Evolutionary conservation across 768 basidiomycete genomes (phyloP).

Genomic region (Lactarius deliciosus): DNA sequence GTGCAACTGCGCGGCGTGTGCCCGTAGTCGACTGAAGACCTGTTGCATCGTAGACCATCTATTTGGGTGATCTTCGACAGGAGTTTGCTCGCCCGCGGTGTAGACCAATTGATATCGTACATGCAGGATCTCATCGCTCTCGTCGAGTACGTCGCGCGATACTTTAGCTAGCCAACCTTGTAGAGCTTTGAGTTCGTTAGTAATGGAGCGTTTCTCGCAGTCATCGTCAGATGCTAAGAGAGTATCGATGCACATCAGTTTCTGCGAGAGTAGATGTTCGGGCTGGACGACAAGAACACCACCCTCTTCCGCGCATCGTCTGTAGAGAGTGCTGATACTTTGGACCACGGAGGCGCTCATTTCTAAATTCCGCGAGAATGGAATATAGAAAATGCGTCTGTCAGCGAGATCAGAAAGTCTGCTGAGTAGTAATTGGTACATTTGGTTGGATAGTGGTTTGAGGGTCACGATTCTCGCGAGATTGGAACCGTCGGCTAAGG

Average conservation of each 20-base stretch:
- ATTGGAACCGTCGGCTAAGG: constrained; percentile 43
- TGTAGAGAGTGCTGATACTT: constrained; percentile 37
- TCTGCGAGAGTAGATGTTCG: constrained; percentile 53
- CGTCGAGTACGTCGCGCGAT: constrained; percentile 25
- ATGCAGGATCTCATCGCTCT: constrained; percentile 41
- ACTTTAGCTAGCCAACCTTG: constrained; percentile 4
- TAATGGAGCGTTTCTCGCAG: constrained; percentile 39
- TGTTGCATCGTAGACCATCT: constrained; percentile 46
- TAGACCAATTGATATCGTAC: constrained; percentile 51
- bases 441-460: constrained; percentile 46
- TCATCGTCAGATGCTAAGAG: constrained; percentile 29
- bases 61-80: constrained; percentile 42
- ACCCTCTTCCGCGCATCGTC: constrained; percentile 39
- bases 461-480: constrained; percentile 51
- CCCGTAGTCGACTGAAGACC: constrained; percentile 37
- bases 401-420: constrained; percentile 44
- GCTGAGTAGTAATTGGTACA: constrained; percentile 47
- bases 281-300: constrained; percentile 53
- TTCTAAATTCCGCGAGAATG: constrained; percentile 46
- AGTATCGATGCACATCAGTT: constrained; percentile 46
- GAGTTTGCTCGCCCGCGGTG: constrained; percentile 39
- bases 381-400: constrained; percentile 48
- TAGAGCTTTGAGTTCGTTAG: constrained; percentile 39
- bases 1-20: constrained; percentile 10
- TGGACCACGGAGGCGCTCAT: constrained; percentile 24